Base-by-base conservation (phyloP, 2,329 filamentous ascomycete genomes). In the Saccharata proteae region DNA sequence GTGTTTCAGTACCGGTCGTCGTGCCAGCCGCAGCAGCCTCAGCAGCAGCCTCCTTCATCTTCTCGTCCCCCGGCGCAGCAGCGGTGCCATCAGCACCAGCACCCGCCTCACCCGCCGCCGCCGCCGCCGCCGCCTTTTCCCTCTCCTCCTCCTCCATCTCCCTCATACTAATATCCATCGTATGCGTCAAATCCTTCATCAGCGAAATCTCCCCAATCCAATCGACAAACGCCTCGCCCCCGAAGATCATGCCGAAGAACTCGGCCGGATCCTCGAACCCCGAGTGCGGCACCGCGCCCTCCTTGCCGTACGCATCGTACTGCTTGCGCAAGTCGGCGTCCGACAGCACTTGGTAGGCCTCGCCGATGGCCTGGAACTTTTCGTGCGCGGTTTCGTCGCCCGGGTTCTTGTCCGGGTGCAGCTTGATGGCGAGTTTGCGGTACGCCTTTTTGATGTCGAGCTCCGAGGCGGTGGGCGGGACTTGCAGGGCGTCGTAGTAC, bases 241-340 rank as follows among this genome's bases (percentile, higher is more conserved):
- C 90, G 52, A 98, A 98, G 46, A 98, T 98, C 66, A 86, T 92
- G 48, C 81, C 81, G 62, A 98, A 98, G 70, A 98, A 98, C 60
- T 98, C 90, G 41, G 85, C 72, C 1, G 90, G 90, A 55, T 98
- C 90, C 65, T 80, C 74, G 56, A 98, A 98, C 40, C 90, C 90
- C 47, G 84, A 81, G 46, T 77, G 75, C 1, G 90, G 90, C 51
- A 88, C 82, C 5, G 90, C 86, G 44, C 83, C 76, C 48, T 98
- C 90, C 61, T 96, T 96, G 55, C 90, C 90, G 66, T 77, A 88
- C 59, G 93, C 93, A 61, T 98, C 90, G 65, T 98, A 98, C 50
- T 83, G 78, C 48, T 80, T 82, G 48, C 90, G 79, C 40, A 96
- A 70, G 37, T 93, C 80, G 43, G 77, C 68, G 53, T 94, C 80